Conservation (phyloP, 2,329 filamentous ascomycete species). For the Fusarium sp. region DNA sequence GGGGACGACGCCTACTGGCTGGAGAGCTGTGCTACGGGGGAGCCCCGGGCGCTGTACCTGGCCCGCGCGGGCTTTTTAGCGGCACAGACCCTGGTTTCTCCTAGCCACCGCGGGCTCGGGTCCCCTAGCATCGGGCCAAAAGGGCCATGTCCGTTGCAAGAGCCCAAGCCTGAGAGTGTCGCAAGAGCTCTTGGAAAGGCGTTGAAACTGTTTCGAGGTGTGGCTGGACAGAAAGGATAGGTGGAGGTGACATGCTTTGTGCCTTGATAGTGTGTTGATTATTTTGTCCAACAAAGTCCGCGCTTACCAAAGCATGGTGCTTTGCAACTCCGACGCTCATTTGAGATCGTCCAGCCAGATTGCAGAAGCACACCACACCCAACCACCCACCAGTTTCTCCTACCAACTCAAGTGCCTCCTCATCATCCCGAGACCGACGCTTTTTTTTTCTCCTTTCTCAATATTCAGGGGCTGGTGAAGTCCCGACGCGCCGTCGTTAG, state of each 20-base stretch:
- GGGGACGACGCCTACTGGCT: slow-evolving; percentile 34
- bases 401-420: slow-evolving; percentile 21
- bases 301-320: neutral
- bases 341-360: slow-evolving; percentile 15
- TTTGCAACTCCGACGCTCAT: slow-evolving; percentile 13
- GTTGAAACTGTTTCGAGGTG: slow-evolving; percentile 1
- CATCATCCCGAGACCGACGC: slow-evolving; percentile 9
- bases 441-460: slow-evolving; percentile 15
- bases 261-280: neutral
- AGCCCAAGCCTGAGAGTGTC: neutral
- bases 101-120: slow-evolving; percentile 29
- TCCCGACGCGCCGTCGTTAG: slow-evolving; percentile 17
- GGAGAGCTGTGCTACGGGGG: slow-evolving; percentile 8
- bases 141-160: slow-evolving; percentile 2
- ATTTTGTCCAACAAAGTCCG: slow-evolving; percentile 13
- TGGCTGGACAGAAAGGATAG: neutral
- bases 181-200: slow-evolving; percentile 3
- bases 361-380: slow-evolving; percentile 19
- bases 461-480: slow-evolving; percentile 27
- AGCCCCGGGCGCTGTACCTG: slow-evolving; percentile 30
- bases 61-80: slow-evolving; percentile 37
- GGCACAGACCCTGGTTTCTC: slow-evolving; percentile 26
- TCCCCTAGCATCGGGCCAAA: slow-evolving; percentile 33
- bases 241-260: neutral
- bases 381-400: slow-evolving; percentile 19